phyloP scores from a whole-genome alignment of 2,329 filamentous ascomycete genomes.

The Ceratocystis lukuohia region DNA sequence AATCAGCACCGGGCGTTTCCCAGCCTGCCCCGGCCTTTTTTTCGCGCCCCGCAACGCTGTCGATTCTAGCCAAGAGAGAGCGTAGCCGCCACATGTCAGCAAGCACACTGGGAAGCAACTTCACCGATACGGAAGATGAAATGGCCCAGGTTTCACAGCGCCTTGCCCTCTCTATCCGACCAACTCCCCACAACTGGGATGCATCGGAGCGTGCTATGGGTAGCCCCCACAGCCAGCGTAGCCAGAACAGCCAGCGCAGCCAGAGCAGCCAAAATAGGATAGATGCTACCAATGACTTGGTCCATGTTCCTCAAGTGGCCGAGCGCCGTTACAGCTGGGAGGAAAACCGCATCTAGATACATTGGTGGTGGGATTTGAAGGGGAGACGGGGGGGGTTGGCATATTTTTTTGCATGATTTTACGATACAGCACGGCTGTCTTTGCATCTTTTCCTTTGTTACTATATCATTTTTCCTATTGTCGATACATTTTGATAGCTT shows the following conservation, averaged over 20 bases:
- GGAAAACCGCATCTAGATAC: constrained; percentile 21
- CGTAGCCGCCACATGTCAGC: constrained; percentile 22
- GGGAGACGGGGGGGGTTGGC: too few relatives aligned
- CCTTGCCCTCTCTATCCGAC: constrained; percentile 9
- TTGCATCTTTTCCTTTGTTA: constrained; percentile 12
- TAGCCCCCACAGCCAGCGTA: constrained; percentile 24
- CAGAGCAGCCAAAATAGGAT: constrained; percentile 33
- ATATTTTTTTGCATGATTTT: constrained; percentile 10
- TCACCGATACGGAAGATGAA: constrained; percentile 34
- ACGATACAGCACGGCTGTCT: constrained; percentile 8
- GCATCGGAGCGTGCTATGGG: constrained; percentile 1
- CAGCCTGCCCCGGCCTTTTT: constrained; percentile 1
- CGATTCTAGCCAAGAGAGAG: neutral
- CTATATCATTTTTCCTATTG: constrained; percentile 16
- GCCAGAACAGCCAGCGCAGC: constrained; percentile 33
- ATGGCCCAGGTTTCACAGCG: neutral
- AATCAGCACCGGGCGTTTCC: neutral
- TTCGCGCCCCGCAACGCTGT: neutral
- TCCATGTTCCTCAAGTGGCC: constrained; percentile 40
- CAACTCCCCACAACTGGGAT: constrained; percentile 21
- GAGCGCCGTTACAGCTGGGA: constrained; percentile 41
- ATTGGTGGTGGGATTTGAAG: neutral
- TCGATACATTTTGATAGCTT: constrained; percentile 5
- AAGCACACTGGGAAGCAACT: constrained; percentile 38
- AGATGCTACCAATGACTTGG: constrained; percentile 32